Evolutionary conservation across 2,329 filamentous ascomycete species (phyloP).

Genomic region (Myriosclerotinia scirpicola): DNA sequence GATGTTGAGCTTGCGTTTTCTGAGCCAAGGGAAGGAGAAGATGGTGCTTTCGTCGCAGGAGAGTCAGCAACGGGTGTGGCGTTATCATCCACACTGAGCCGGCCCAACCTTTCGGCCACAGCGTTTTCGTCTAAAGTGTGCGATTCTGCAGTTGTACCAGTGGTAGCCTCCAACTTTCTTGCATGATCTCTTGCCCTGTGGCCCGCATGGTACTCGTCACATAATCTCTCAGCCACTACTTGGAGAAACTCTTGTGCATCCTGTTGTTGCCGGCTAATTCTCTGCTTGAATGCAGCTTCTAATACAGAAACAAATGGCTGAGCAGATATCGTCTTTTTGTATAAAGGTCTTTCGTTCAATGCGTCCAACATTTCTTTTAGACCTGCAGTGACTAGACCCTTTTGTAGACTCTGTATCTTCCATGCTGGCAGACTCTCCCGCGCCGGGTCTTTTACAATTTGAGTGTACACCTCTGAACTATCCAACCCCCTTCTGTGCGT

Average conservation of each 20-base stretch:
- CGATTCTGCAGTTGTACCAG: conserved; percentile 18
- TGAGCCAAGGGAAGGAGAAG: conserved; percentile 17
- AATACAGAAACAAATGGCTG: conserved; percentile 79
- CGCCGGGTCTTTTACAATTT: conserved; percentile 54
- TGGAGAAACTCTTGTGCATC: conserved; percentile 98
- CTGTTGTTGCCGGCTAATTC: conserved; percentile 92
- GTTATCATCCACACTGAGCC: conserved; percentile 23
- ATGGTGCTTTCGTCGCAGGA: conserved; percentile 7
- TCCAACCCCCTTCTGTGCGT: conserved; percentile 81
- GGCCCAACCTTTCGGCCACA: conserved; percentile 21
- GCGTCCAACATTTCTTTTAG: conserved; percentile 91
- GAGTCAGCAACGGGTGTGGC: conserved; percentile 7
- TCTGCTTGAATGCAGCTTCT: conserved; percentile 82
- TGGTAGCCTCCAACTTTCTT: conserved; percentile 35
- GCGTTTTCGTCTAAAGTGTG: conserved; percentile 20
- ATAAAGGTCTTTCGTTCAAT: conserved; percentile 89
- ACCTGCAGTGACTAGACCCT: conserved; percentile 78
- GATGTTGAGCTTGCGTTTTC: conserved; percentile 17
- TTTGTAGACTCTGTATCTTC: conserved; percentile 69
- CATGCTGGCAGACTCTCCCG: conserved; percentile 52
- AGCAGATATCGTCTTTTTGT: conserved; percentile 90
- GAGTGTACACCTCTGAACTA: conserved; percentile 70
- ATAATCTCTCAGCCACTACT: conserved; percentile 85
- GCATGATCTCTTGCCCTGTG: conserved; percentile 67
- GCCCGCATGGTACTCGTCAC: conserved; percentile 91